These are phyloP conservation scores for Saturnispora dispora DNA, from an alignment of 805 yeast species.

Conservation along the genomic window DNA sequence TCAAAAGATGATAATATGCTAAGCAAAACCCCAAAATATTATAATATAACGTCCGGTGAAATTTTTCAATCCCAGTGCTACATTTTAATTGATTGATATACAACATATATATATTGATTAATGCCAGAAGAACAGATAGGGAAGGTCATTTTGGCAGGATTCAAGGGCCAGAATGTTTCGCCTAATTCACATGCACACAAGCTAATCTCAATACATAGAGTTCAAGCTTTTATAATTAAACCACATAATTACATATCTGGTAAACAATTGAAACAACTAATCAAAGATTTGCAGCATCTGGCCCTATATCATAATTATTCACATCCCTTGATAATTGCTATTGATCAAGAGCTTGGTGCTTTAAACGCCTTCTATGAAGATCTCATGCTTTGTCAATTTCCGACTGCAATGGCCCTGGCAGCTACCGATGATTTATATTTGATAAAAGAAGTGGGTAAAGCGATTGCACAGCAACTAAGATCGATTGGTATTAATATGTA, in stretches of 20 bases:
- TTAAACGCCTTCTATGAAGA: slow-evolving; percentile 49
- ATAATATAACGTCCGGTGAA: neutral
- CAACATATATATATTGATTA: neutral
- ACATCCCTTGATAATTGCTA: slow-evolving; percentile 46
- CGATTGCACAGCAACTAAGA: slow-evolving; percentile 43
- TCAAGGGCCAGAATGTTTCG: slow-evolving; percentile 45
- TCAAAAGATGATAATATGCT: neutral
- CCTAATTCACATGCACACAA: slow-evolving; percentile 37
- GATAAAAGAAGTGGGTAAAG: slow-evolving; percentile 44
- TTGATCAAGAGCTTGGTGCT: slow-evolving; percentile 60
- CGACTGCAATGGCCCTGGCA: slow-evolving; percentile 57
- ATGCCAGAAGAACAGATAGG: slow-evolving; percentile 25
- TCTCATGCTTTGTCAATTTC: slow-evolving; percentile 44
- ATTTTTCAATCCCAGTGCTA: neutral
- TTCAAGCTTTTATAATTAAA: slow-evolving; percentile 44
- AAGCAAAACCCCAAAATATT: neutral
- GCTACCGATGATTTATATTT: slow-evolving; percentile 43
- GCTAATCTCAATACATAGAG: slow-evolving; percentile 40
- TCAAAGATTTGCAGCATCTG: slow-evolving; percentile 44
- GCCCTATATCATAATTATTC: slow-evolving; percentile 42
- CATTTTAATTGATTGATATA: neutral
- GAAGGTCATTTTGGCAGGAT: slow-evolving; percentile 51
- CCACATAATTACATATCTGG: slow-evolving; percentile 43
- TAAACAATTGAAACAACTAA: slow-evolving; percentile 39
- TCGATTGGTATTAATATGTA: slow-evolving; percentile 48